Evolutionary conservation across 129 eudicot genomes (phyloP).

Genomic region (Flaveria bidentis): DNA sequence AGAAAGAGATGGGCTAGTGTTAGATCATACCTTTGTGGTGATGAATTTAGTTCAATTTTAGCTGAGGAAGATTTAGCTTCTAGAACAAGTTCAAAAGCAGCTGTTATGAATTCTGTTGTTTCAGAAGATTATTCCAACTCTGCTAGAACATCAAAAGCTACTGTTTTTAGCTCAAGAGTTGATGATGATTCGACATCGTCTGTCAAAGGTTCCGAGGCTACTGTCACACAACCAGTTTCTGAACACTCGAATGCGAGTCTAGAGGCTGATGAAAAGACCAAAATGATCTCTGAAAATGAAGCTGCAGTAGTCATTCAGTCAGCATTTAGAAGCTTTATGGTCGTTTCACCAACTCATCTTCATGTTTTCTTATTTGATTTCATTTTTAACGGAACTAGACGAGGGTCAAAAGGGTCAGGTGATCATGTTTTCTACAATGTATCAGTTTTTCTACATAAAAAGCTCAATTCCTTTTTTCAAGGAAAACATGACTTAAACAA

Average conservation of each 20-base stretch:
- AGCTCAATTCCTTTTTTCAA: no score
- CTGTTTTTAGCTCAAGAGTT: constrained; percentile 33
- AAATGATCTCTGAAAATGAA: constrained; percentile 40
- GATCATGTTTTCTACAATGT: no score
- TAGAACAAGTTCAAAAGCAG: constrained; percentile 30
- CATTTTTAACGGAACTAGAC: no score
- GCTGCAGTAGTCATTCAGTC: constrained; percentile 79
- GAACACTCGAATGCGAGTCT: constrained; percentile 23
- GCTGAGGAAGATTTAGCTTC: constrained; percentile 50
- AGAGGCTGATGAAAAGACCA: constrained; percentile 37
- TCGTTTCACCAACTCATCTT: constrained; percentile 32
- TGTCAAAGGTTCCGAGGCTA: constrained; percentile 65
- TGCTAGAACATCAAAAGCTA: constrained; percentile 42
- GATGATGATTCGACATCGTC: constrained; percentile 58
- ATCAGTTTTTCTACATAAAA: no score
- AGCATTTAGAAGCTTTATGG: constrained; percentile 77
- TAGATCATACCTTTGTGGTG: constrained; percentile 83
- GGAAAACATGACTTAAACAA: no score
- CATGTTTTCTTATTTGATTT: background rate
- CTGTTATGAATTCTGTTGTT: constrained; percentile 14
- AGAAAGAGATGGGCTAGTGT: constrained; percentile 67
- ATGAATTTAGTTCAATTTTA: constrained; percentile 56
- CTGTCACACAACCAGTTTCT: constrained; percentile 52
- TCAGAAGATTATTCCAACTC: constrained; percentile 46
- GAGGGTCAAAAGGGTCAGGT: background rate